Percentiles rank a stretch among this genome's conserved stretches.
Conservation (phyloP, 208 protist genomes). For the Crithidia expoeki region DNA sequence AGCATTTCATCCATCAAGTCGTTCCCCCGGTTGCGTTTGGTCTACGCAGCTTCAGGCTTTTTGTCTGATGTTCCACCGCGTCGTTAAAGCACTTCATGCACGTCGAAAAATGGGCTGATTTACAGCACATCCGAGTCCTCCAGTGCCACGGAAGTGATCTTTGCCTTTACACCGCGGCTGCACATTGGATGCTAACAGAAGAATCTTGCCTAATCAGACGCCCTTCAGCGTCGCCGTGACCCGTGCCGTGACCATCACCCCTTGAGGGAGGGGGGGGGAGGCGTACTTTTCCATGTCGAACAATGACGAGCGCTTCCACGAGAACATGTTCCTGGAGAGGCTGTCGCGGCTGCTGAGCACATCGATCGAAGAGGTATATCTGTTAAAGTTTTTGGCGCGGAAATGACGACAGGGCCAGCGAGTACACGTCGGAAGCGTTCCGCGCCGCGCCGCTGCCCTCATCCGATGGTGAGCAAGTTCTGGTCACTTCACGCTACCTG, state of each 20-base stretch:
- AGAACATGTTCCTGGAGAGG: not conserved
- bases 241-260: constrained; percentile 21
- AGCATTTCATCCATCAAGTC: constrained; percentile 5
- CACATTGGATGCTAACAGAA: constrained; percentile 23
- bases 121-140: constrained; percentile 19
- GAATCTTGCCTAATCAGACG: constrained; percentile 20
- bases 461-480: constrained; percentile 16
- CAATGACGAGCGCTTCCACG: constrained; percentile 23
- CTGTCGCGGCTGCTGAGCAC: constrained; percentile 16
- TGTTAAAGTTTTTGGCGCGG: constrained; percentile 17
- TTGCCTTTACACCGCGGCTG: constrained; percentile 36
- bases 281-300: constrained; percentile 29
- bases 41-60: constrained; percentile 15
- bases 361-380: constrained; percentile 12
- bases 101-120: constrained; percentile 18
- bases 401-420: constrained; percentile 40
- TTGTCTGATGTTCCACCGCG: constrained; percentile 26
- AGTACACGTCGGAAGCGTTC: constrained; percentile 24
- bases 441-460: constrained; percentile 37
- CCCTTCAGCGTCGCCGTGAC: constrained; percentile 32
- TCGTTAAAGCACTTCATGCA: constrained; percentile 24
- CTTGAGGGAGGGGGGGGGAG: constrained; percentile 31
- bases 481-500: constrained; percentile 37
- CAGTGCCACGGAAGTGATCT: constrained; percentile 23
- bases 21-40: constrained; percentile 23